Percentiles rank a stretch among this genome's conserved stretches.
These are phyloP conservation scores for Gossypium stocksii DNA, from an alignment of 345 rosid genomes.

Conservation along the genomic window DNA sequence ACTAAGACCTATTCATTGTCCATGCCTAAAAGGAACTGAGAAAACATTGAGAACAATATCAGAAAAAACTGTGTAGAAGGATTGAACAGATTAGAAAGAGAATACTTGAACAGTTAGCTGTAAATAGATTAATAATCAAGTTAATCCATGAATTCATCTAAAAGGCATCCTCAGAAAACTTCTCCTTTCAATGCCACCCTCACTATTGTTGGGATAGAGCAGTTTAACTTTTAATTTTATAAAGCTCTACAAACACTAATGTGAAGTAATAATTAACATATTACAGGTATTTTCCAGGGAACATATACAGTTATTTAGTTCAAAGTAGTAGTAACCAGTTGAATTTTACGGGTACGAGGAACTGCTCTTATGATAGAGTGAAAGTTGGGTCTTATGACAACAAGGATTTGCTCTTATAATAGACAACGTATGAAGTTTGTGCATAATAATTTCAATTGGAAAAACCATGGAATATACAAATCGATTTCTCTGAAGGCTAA, in stretches of 20 bases:
- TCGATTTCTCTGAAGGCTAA: background rate
- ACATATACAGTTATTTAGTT: background rate
- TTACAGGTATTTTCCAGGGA: background rate
- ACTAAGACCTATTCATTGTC: slow-evolving; percentile 71
- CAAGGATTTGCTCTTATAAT: background rate
- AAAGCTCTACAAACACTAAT: no score
- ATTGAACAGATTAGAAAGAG: slow-evolving; percentile 1
- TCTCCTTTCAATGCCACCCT: background rate
- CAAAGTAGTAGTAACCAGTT: background rate
- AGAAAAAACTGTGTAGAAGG: background rate
- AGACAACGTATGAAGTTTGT: background rate
- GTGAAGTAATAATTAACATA: no score
- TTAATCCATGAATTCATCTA: background rate
- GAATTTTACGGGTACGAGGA: background rate
- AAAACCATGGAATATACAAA: background rate
- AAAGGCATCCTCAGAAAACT: slow-evolving; percentile 1
- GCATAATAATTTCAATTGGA: background rate
- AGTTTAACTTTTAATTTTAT: no score
- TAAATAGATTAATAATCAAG: background rate
- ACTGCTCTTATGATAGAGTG: background rate
- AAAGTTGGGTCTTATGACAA: background rate
- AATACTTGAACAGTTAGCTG: background rate
- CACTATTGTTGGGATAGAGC: no score
- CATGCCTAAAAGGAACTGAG: slow-evolving; percentile 71
- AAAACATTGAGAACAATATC: slow-evolving; percentile 7